Base-by-base conservation (phyloP, 495 filamentous ascomycete genomes). In the Acidiella bohemica region DNA sequence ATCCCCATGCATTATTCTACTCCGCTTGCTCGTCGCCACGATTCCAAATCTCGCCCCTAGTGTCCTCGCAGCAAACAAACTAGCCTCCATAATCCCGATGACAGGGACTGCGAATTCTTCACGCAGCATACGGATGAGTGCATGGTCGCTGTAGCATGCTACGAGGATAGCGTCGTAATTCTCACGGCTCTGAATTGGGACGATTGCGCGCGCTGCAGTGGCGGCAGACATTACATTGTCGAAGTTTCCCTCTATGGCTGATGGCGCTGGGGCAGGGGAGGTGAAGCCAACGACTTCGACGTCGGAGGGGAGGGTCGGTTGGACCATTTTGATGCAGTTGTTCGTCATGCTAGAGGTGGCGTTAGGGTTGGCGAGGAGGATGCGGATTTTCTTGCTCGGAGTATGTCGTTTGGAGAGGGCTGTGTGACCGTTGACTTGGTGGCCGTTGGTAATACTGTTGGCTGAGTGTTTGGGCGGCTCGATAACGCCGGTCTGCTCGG, bases 41-140 rank as follows among this genome's bases (percentile, higher is more conserved):
- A 70, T 53, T 11, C 65, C 65, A 31, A 68, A 61, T 4, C 59
- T 44, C 13, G 31, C 45, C 1, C 45, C 39, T 23, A 48, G 22
- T 10, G 45, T 48, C n/a, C 45, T 28, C 6, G 45, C 39, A 2
- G 45, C 45, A 23, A 48, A 48, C 13, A 48, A 32, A 36, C 39
- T 42, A 1, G 64, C 64, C 40, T 70, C 67, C 64, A 70, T 67
- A 46, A 70, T 69, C 3, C 67, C 66, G 10, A 68, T 64, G 0
- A 67, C 64, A 0, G 65, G 67, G 3, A 50, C 39, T 8, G 47
- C 36, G 32, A 64, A 29, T 42, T 70, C 67, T 51, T 68, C 66
- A n/a, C 63, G 50, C n/a, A 70, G 54, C 32, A 61, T 62, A 25
- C 55, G 49, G 42, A 66, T 68, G 6, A 68, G 58, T n/a, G 67